These are phyloP conservation scores for Xylaria sp. DNA, from an alignment of 2,329 filamentous ascomycete species.

Conservation along the genomic window DNA sequence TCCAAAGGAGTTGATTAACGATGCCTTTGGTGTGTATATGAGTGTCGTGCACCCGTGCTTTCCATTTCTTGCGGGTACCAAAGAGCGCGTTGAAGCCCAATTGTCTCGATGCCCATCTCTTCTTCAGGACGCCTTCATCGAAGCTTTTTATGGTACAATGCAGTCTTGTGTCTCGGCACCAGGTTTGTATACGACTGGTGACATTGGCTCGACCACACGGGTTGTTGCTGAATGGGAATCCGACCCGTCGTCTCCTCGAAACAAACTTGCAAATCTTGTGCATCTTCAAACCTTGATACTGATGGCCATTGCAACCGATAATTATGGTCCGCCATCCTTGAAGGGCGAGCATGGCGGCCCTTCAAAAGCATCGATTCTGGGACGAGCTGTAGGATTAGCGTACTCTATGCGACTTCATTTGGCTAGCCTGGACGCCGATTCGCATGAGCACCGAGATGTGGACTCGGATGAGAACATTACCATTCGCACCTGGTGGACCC, in stretches of 20 bases:
- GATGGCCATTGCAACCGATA: conserved; percentile 73
- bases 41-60: conserved; percentile 73
- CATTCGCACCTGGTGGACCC: conserved; percentile 76
- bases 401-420: conserved; percentile 72
- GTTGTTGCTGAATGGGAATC: conserved; percentile 66
- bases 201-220: conserved; percentile 58
- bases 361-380: conserved; percentile 67
- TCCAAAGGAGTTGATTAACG: conserved; percentile 57
- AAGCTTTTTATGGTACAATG: conserved; percentile 70
- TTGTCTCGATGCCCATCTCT: conserved; percentile 66
- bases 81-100: conserved; percentile 65
- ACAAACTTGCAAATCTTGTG: conserved; percentile 61
- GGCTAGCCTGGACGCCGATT: conserved; percentile 49
- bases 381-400: conserved; percentile 72
- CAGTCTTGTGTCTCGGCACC: conserved; percentile 59
- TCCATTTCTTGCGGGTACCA: conserved; percentile 71
- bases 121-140: conserved; percentile 72
- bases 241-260: conserved; percentile 52
- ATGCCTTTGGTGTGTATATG: conserved; percentile 66
- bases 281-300: conserved; percentile 75
- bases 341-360: conserved; percentile 58
- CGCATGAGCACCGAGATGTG: conserved; percentile 63
- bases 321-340: conserved; percentile 59
- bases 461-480: conserved; percentile 66
- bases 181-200: conserved; percentile 54